Conservation (phyloP, 768 basidiomycete species). For the Russula sp. region DNA sequence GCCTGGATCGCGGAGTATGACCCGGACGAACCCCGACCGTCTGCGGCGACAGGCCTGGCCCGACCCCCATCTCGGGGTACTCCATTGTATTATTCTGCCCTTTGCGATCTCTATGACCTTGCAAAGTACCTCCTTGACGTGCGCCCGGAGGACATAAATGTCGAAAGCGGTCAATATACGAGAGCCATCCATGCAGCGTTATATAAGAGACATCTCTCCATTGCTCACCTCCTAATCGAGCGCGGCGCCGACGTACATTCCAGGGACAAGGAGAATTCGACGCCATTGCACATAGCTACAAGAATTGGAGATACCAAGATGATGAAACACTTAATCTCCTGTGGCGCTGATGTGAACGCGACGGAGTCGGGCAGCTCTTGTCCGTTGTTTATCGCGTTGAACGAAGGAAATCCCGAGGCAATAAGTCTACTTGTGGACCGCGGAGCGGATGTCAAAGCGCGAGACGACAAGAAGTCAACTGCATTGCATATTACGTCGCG, state of each 20-base stretch:
- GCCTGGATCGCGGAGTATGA: not conserved
- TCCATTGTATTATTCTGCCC: not conserved
- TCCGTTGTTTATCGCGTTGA: not conserved
- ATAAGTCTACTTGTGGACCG: too few relatives aligned
- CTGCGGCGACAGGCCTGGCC: too few relatives aligned
- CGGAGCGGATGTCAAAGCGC: not conserved
- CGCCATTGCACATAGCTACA: not conserved
- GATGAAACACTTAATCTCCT: not conserved
- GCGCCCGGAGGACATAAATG: not conserved
- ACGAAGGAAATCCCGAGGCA: not conserved
- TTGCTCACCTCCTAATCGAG: not conserved
- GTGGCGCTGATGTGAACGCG: not conserved
- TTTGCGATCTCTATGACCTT: not conserved
- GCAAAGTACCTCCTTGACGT: not conserved
- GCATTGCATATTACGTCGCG: not conserved
- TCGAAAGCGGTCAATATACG: not conserved
- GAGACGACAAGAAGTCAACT: not conserved
- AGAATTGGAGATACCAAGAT: not conserved
- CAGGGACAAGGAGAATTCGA: not conserved
- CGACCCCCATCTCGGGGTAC: too few relatives aligned
- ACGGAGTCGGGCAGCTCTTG: not conserved
- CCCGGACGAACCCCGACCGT: not conserved
- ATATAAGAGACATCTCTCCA: not conserved
- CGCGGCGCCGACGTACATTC: not conserved
- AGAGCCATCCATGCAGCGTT: not conserved